These are phyloP conservation scores for Calocera cornea DNA, from an alignment of 768 basidiomycete species.

Conservation along the genomic window DNA sequence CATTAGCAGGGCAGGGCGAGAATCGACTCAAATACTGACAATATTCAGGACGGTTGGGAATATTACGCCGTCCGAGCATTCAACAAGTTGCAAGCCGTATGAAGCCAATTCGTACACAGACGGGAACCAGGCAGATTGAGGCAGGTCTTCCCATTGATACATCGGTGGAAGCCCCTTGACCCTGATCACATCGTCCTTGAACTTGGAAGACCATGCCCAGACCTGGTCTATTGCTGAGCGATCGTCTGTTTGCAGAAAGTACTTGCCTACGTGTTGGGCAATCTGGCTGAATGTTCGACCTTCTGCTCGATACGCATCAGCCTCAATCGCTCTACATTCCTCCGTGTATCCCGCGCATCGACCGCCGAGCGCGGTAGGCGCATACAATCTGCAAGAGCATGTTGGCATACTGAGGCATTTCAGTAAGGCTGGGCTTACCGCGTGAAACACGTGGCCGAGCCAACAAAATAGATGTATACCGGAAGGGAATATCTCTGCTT, in stretches of 20 bases:
- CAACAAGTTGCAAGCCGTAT: neutral
- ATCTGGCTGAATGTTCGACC: neutral
- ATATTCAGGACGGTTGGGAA: neutral
- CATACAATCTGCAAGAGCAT: neutral
- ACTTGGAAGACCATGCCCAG: neutral
- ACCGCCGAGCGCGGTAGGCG: neutral
- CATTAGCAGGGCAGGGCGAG: neutral
- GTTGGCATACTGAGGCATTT: neutral
- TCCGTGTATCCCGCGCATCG: neutral
- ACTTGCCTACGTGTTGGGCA: neutral
- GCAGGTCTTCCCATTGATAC: neutral
- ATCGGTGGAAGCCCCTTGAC: neutral
- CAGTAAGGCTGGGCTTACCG: neutral
- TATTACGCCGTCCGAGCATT: neutral
- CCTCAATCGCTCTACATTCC: neutral
- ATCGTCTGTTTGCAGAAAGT: neutral
- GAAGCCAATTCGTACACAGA: neutral
- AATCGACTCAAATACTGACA: neutral
- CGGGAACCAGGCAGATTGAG: neutral
- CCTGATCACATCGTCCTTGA: neutral
- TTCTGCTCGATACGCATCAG: neutral
- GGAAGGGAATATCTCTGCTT: neutral
- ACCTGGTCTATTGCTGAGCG: neutral
- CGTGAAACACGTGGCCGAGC: neutral
- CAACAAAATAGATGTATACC: neutral